Evolutionary conservation across 2,329 filamentous ascomycete genomes (phyloP).

Genomic region (Neodidymelliopsis sp.): DNA sequence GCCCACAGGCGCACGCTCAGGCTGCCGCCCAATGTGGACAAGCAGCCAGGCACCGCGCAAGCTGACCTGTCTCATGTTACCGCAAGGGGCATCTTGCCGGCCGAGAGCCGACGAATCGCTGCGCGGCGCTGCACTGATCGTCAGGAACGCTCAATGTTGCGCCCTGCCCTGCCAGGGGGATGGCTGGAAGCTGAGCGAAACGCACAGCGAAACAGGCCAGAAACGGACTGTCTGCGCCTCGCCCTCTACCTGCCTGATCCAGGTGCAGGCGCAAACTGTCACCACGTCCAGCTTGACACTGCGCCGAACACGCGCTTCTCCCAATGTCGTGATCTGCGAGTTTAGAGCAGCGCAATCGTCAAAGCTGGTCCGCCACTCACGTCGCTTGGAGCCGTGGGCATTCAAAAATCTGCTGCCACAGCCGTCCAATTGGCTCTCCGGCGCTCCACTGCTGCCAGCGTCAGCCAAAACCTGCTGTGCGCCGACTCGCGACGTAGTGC

Average conservation of each 20-base stretch:
- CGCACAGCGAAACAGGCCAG: constrained; percentile 29
- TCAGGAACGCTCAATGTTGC: constrained; percentile 35
- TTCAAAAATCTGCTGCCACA: constrained; percentile 24
- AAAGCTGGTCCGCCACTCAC: constrained; percentile 13
- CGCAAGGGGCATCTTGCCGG: constrained; percentile 31
- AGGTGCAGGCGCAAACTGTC: constrained; percentile 8
- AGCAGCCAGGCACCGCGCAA: constrained; percentile 19
- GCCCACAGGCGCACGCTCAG: constrained; percentile 18
- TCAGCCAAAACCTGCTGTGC: constrained; percentile 32
- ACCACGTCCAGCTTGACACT: neutral
- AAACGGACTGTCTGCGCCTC: constrained; percentile 26
- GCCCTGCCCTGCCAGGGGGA: constrained; percentile 24
- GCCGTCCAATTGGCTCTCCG: constrained; percentile 24
- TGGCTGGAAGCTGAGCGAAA: constrained; percentile 28
- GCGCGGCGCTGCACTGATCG: constrained; percentile 34
- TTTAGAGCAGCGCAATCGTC: constrained; percentile 5
- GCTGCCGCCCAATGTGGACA: constrained; percentile 27
- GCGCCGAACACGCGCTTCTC: constrained; percentile 24
- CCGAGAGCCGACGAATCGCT: constrained; percentile 31
- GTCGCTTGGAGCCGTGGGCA: constrained; percentile 18
- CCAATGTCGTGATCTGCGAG: constrained; percentile 9
- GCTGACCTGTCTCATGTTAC: constrained; percentile 38
- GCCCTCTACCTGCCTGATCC: constrained; percentile 14
- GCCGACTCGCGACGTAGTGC: constrained; percentile 28
- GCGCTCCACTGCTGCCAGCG: constrained; percentile 29